Conservation (phyloP, 257 asterid species). For the Voacanga thouarsii region DNA sequence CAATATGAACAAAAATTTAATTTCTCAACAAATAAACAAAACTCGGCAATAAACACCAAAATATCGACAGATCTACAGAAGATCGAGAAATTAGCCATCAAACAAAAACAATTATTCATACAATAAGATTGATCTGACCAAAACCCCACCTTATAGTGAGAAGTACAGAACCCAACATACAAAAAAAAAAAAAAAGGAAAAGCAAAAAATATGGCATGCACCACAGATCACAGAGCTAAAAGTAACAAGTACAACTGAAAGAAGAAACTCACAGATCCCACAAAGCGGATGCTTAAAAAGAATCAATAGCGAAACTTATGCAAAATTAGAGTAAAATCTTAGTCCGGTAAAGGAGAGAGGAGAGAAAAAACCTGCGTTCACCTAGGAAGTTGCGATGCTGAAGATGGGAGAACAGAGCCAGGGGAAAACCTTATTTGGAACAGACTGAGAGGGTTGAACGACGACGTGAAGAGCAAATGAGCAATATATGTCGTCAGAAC, state of each 20-base stretch:
- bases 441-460: not conserved
- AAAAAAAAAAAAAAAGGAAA: not conserved
- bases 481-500: not conserved
- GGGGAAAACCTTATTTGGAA: not conserved
- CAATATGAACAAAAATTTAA: not conserved
- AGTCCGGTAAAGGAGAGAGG: not conserved
- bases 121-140: not conserved
- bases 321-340: not conserved
- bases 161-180: not conserved
- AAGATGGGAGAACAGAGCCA: not conserved
- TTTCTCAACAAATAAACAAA: not conserved
- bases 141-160: not conserved
- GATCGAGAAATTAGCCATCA: not conserved
- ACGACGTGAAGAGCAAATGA: not conserved
- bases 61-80: not conserved
- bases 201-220: no score
- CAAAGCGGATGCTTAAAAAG: not conserved
- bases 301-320: not conserved
- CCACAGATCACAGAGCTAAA: not conserved
- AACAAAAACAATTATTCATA: not conserved
- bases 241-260: not conserved
- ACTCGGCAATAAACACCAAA: not conserved
- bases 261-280: not conserved
- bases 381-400: not conserved
- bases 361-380: constrained; percentile 4